Evolutionary conservation across 129 eudicot genomes (phyloP), one percentile per base, ranked within the genome.

Genomic region (Solidago caesia): DNA sequence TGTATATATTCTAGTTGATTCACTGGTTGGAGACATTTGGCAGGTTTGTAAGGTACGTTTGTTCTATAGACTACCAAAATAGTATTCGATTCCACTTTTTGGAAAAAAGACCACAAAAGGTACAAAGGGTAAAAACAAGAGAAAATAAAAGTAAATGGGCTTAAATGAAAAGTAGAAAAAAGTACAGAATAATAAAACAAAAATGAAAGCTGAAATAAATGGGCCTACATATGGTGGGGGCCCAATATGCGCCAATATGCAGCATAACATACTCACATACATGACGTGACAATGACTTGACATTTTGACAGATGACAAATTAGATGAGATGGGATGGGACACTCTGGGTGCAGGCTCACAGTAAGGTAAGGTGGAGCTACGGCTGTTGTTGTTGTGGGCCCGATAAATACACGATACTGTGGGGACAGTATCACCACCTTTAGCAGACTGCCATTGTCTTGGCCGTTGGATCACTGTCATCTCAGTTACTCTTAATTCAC

Each of bases 181-280:
- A 33, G 39, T 33, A 33, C 39, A 33, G 41, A 29, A 16, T 15
- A 29, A 74, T 63, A 47, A 63, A 55, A 67, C 67, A 67, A 76
- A 75, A 25, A 3, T 55, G 57, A 74, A 74, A 75, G 64, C 55
- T 75, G 64, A 74, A 39, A 8, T 33, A 33, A 33, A 33, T 33
- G 39, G 39, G 39, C 39, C 39, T 1, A 33, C 39, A 3, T 33
- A 3, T 33, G 0, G 39, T 0, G 39, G 48, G 63, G 63, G 12
- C 55, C 72, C 56, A 12, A 16, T 13, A 9, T 64, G 13, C 44
- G 61, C 74, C 74, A 58, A 56, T 72, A 57, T 72, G 68, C 57
- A 48, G 73, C 77, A 78, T 51, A 78, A 78, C 77, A 78, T 78
- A 78, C 82, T 78, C 82, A 71, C 82, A 78, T 78, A 78, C 72